phyloP scores from a whole-genome alignment of 2,329 filamentous ascomycete species.

The Nannizzia gypsea region DNA sequence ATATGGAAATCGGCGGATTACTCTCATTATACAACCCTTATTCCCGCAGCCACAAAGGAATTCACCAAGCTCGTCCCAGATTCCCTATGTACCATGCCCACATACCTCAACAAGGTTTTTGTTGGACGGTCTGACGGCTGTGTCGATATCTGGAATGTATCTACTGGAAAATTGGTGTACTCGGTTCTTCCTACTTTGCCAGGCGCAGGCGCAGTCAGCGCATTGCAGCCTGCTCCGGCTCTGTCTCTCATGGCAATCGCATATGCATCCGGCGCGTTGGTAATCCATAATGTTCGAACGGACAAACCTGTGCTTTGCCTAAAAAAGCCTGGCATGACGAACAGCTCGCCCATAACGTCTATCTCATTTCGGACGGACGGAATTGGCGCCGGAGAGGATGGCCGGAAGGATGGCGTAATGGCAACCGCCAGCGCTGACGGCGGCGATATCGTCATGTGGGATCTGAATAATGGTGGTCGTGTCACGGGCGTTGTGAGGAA shows the following conservation, averaged over 20 bases:
- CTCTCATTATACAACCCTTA: slow-evolving; percentile 82
- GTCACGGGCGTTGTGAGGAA: slow-evolving; percentile 77
- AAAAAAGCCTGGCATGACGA: slow-evolving; percentile 50
- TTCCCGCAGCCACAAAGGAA: slow-evolving; percentile 45
- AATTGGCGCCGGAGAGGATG: slow-evolving; percentile 76
- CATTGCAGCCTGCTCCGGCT: slow-evolving; percentile 70
- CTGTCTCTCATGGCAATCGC: slow-evolving; percentile 79
- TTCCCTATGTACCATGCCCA: slow-evolving; percentile 77
- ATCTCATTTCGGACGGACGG: slow-evolving; percentile 89
- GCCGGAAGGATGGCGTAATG: slow-evolving; percentile 79
- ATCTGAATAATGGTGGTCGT: slow-evolving; percentile 77
- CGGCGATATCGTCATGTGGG: slow-evolving; percentile 92
- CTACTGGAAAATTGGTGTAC: slow-evolving; percentile 80
- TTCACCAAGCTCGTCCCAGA: slow-evolving; percentile 59
- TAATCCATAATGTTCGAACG: slow-evolving; percentile 68
- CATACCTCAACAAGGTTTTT: slow-evolving; percentile 91
- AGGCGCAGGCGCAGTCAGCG: slow-evolving; percentile 69
- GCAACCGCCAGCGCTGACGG: slow-evolving; percentile 68
- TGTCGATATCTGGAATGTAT: slow-evolving; percentile 96
- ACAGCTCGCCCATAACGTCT: slow-evolving; percentile 54
- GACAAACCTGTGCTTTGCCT: slow-evolving; percentile 63
- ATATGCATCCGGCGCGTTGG: slow-evolving; percentile 65
- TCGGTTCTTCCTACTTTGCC: slow-evolving; percentile 67
- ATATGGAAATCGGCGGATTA: slow-evolving; percentile 76
- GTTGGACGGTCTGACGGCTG: slow-evolving; percentile 76